Conservation (phyloP, 805 yeast species). For the Starmerella apicola region DNA sequence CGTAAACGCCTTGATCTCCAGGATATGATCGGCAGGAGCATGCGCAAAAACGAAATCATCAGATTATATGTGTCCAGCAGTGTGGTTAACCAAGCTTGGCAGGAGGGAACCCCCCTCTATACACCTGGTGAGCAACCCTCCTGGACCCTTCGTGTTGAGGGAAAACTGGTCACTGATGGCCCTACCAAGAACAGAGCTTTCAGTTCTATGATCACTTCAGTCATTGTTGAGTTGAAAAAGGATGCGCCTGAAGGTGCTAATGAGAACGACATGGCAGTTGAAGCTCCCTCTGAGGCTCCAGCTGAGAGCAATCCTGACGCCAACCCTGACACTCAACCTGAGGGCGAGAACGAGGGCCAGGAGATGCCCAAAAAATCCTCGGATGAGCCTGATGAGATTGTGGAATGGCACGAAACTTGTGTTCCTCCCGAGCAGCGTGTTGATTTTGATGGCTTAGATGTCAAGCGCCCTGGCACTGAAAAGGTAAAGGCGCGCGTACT, state of each 20-base stretch:
- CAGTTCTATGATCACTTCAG: conserved; percentile 68
- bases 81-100: conserved; percentile 85
- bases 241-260: conserved; percentile 1
- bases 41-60: conserved; percentile 43
- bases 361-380: too few species aligned
- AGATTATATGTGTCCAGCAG: conserved; percentile 76
- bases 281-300: not conserved
- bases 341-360: conserved; percentile 1
- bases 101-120: conserved; percentile 27
- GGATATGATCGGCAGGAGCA: conserved; percentile 44
- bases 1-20: conserved; percentile 78
- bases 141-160: conserved; percentile 87
- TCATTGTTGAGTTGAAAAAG: conserved; percentile 59
- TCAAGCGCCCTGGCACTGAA: conserved; percentile 62
- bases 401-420: conserved; percentile 76
- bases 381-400: conserved; percentile 28
- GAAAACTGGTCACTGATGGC: conserved; percentile 52
- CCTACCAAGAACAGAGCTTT: conserved; percentile 47
- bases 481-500: conserved; percentile 60
- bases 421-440: conserved; percentile 27
- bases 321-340: not conserved
- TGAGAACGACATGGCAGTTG: conserved; percentile 6
- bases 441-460: conserved; percentile 80
- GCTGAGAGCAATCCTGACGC: not conserved
- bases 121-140: conserved; percentile 17